Evolutionary conservation across 2,329 filamentous ascomycete species (phyloP).

Genomic region (Fusarium virguliforme): DNA sequence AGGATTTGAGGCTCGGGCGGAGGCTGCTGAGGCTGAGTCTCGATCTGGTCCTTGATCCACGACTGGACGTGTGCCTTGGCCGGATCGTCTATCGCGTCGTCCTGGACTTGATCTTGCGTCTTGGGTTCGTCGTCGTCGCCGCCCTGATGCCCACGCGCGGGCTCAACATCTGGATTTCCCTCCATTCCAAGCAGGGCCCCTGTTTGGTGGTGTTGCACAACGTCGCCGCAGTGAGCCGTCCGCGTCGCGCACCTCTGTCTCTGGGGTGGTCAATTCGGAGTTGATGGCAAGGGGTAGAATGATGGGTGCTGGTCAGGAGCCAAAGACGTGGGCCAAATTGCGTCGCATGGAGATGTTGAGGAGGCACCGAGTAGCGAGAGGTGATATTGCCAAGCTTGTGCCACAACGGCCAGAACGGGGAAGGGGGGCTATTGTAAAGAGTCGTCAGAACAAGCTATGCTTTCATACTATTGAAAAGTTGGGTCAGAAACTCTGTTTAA

Average conservation of each 20-base stretch:
- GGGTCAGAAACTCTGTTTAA: constrained; percentile 4
- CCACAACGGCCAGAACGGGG: not conserved
- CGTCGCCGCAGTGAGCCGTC: constrained; percentile 9
- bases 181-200: constrained; percentile 48
- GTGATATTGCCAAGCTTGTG: constrained; percentile 12
- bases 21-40: constrained; percentile 35
- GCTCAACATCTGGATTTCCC: constrained; percentile 44
- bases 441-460: not conserved
- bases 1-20: constrained; percentile 28
- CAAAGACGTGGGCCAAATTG: constrained; percentile 22
- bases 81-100: constrained; percentile 25
- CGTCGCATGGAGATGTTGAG: constrained; percentile 28
- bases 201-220: constrained; percentile 31
- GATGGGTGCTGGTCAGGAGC: constrained; percentile 15
- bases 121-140: constrained; percentile 20
- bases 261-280: constrained; percentile 22
- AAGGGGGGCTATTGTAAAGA: not conserved
- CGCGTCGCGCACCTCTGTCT: constrained; percentile 9
- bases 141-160: constrained; percentile 28
- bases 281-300: constrained; percentile 14
- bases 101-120: constrained; percentile 20
- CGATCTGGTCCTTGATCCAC: constrained; percentile 40
- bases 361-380: constrained; percentile 13
- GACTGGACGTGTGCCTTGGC: constrained; percentile 39
- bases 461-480: constrained; percentile 16